phyloP scores from a whole-genome alignment of 2,329 filamentous ascomycete genomes.

The Aureobasidium sp. region DNA sequence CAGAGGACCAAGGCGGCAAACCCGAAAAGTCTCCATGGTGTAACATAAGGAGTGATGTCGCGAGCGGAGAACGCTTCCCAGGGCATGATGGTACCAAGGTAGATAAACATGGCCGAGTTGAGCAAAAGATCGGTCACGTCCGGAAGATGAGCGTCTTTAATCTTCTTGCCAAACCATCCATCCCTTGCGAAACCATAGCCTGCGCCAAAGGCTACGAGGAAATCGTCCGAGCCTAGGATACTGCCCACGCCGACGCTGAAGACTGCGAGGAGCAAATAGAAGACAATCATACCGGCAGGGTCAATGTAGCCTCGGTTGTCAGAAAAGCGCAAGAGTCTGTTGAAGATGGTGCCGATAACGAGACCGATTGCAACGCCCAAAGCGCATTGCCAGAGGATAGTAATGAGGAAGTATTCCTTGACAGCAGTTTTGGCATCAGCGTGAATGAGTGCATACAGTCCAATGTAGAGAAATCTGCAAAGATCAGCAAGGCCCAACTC shows the following conservation, averaged over 20 bases:
- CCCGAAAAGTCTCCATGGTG: constrained; percentile 37
- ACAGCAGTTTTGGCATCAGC: constrained; percentile 33
- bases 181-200: constrained; percentile 49
- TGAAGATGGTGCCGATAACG: constrained; percentile 41
- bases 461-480: constrained; percentile 45
- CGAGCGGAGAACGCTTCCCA: constrained; percentile 39
- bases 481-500: neutral
- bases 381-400: constrained; percentile 49
- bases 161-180: constrained; percentile 47
- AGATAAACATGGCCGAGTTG: constrained; percentile 50
- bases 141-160: constrained; percentile 40
- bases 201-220: constrained; percentile 50
- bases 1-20: constrained; percentile 44
- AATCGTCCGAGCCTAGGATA: constrained; percentile 49
- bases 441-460: constrained; percentile 40
- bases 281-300: constrained; percentile 45
- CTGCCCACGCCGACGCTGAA: constrained; percentile 47
- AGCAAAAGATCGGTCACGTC: constrained; percentile 49
- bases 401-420: constrained; percentile 48
- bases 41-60: constrained; percentile 35
- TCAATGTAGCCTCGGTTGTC: constrained; percentile 41
- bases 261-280: constrained; percentile 50
- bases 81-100: constrained; percentile 50
- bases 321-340: constrained; percentile 43
- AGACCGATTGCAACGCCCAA: constrained; percentile 44